phyloP scores from a whole-genome alignment of 78 protist species.

The Trichosphaerium sp. region DNA sequence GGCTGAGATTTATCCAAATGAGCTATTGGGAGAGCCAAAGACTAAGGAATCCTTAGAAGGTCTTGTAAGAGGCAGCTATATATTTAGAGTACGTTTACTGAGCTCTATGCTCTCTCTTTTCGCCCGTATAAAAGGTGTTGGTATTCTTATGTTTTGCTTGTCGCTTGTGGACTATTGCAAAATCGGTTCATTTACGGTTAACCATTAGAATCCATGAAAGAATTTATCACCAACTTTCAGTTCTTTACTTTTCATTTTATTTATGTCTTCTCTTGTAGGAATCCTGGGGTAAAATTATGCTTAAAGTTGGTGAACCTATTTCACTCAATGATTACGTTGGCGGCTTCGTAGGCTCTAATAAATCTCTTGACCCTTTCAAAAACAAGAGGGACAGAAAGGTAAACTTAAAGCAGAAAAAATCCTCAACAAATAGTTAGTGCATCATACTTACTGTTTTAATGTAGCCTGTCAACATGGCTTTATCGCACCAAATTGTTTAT shows the following conservation, averaged over 20 bases:
- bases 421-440: no score
- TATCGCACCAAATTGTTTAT: conserved; percentile 20
- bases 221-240: no score
- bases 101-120: no score
- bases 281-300: conserved; percentile 33
- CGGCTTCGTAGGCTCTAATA: conserved; percentile 6
- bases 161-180: neutral
- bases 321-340: no score
- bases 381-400: conserved; percentile 23
- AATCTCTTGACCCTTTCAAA: conserved; percentile 24
- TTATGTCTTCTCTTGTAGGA: no score
- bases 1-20: conserved; percentile 38
- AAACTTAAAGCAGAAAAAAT: no score
- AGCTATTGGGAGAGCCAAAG: conserved; percentile 49
- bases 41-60: conserved; percentile 36
- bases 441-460: no score
- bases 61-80: conserved; percentile 27
- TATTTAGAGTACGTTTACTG: conserved; percentile 29
- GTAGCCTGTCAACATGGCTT: conserved; percentile 14
- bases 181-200: neutral
- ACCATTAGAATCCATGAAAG: neutral
- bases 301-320: conserved; percentile 4
- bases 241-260: no score
- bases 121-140: conserved; percentile 44
- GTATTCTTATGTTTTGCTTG: neutral